Base-by-base conservation (phyloP, 1,284 basidiomycete species). In the Moniliella sp. region DNA sequence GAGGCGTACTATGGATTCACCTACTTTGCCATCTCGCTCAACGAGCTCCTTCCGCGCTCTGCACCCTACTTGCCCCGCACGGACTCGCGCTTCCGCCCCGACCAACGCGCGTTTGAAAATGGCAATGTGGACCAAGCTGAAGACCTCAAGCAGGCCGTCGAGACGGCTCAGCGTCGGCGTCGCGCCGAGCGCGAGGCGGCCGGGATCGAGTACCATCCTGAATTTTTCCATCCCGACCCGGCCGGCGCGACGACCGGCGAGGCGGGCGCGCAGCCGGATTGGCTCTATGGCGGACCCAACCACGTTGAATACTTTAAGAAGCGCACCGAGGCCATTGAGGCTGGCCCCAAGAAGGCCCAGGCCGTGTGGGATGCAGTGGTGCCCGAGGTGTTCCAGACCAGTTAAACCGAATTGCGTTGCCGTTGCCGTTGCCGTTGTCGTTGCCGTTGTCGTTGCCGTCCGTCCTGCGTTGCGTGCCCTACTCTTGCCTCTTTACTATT, bases 101-200 rank as follows among this genome's bases (percentile, higher is more conserved):
- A 91, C 61, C 78, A 88, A 33, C 66, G 76, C 17, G 78, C 80
- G 3, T 66, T 86, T 27, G 84, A 91, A 59, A 71, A 78, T 42
- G 83, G 82, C 8, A 64, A 78, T 28, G 57, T 78, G 2, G 75
- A 81, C 37, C 50, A 65, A 28, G 82, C 83, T 1, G 83, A 91
- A 50, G 61, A 61, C 30, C 68, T 78, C 50, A 91, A 91, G 63
- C 59, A n/a, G n/a, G 65, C 69, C 18, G 63, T 88, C 8, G 84
- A 91, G 58, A 76, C 57, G 32, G 51, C 52, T 14, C 66, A 68
- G 43, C 51, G 66, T 3, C 41, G 42, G 11, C 44, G 62, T 17
- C 46, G 64, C 11, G 57, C 59, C 35, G 45, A 57, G 25, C 33
- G 59, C 71, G 57, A 62, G 67, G 37, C 32, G 2, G 35, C 34